These are phyloP conservation scores for Dactylellina sp. DNA, from an alignment of 2,329 filamentous ascomycete species.

Conservation along the genomic window DNA sequence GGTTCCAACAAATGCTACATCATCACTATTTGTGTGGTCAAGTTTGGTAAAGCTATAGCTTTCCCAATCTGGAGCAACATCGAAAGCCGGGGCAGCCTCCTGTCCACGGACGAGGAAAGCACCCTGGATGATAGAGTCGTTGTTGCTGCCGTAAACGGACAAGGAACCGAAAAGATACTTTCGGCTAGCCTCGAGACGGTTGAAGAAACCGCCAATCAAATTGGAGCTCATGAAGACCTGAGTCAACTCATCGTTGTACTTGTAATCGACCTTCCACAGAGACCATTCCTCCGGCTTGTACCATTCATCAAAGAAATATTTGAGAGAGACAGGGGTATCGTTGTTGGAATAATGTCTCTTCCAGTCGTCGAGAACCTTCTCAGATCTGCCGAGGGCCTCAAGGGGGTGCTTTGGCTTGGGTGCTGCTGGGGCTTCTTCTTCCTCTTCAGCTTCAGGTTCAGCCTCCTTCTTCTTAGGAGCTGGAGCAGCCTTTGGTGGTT, in stretches of 20 bases:
- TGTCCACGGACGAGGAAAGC: conserved; percentile 95
- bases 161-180: conserved; percentile 96
- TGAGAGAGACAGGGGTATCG: conserved; percentile 84
- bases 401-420: conserved; percentile 98
- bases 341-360: conserved; percentile 99
- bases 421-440: conserved; percentile 70
- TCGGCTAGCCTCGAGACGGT: conserved; percentile 94
- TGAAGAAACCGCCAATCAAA: conserved; percentile 97
- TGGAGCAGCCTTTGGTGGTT: conserved; percentile 64
- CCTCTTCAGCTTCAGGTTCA: conserved; percentile 70
- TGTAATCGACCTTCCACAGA: conserved; percentile 93
- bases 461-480: conserved; percentile 64
- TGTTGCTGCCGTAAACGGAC: conserved; percentile 88
- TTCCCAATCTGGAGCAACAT: conserved; percentile 94
- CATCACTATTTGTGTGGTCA: conserved; percentile 84
- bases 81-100: conserved; percentile 85
- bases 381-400: conserved; percentile 82
- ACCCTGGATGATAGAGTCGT: conserved; percentile 90
- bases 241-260: conserved; percentile 98
- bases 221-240: conserved; percentile 99
- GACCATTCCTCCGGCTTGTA: conserved; percentile 95
- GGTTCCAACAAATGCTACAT: conserved; percentile 85
- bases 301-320: conserved; percentile 96
- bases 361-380: conserved; percentile 91
- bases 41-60: conserved; percentile 97